Evolutionary conservation across 2,329 filamentous ascomycete species (phyloP), one percentile per base, ranked within the genome.

Genomic region (Truncatella angustata): DNA sequence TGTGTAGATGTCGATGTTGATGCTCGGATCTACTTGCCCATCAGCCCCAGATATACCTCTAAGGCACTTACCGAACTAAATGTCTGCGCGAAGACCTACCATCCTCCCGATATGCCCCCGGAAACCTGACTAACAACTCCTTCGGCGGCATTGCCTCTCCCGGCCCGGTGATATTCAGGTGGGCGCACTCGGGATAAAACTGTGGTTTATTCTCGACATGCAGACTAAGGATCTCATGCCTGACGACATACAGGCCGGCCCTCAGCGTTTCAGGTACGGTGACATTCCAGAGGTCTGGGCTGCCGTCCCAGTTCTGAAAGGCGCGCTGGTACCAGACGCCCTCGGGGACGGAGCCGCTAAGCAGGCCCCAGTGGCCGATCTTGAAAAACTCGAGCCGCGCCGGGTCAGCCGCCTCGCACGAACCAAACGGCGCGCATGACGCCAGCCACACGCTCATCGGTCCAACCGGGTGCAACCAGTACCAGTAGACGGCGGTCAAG

Each of bases 151-250:
- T 30, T 14, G 58, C 61, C 1, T 58, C 60, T 0, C 65, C 70
- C 0, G 43, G 57, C 3, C 67, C 66, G 1, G 58, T 62, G 11
- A 73, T 57, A 30, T 72, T 68, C 23, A 73, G 55, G 51, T 72
- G 69, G 3, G 67, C 70, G 49, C 70, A 73, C 54, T 71, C 66
- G 18, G 68, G 67, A 46, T 71, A 73, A 57, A 73, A 76, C 61
- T 77, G 74, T 5, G 75, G 74, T 56, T 66, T 72, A 47, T 77
- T 70, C 20, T 69, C 71, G 49, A 79, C 71, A 53, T 81, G 77
- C 6, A 81, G 67, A 43, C 75, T 77, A 28, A 80, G 57, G 50
- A 80, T 73, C 66, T 82, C 78, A 59, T 81, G 78, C 35, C 77
- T 64, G 45, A 81, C 72, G 44, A 81, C 63, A 57, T 81, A 81